Percentiles rank a stretch among this genome's conserved stretches.
phyloP scores from a whole-genome alignment of 768 basidiomycete genomes.

The Termitomyces sp. region DNA sequence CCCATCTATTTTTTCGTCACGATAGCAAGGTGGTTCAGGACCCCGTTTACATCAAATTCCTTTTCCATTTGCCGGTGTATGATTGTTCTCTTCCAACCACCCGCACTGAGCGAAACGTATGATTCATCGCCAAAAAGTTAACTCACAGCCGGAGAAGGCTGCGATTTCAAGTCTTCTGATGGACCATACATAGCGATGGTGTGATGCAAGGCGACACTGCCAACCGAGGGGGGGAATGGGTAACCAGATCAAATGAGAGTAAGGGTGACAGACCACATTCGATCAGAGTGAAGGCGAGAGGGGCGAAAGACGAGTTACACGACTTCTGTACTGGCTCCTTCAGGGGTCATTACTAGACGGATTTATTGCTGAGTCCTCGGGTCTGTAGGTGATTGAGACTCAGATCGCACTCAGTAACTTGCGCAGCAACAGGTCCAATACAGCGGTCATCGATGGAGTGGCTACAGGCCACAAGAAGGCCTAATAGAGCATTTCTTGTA shows the following conservation, averaged over 20 bases:
- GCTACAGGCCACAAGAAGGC: slow-evolving; percentile 10
- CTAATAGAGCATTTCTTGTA: not conserved
- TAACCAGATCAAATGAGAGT: slow-evolving; percentile 8
- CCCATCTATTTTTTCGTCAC: not conserved
- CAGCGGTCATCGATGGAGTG: not conserved
- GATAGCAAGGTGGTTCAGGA: too few species aligned
- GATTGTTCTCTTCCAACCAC: slow-evolving; percentile 10
- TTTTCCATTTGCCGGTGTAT: slow-evolving; percentile 5
- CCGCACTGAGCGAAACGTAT: slow-evolving; percentile 1
- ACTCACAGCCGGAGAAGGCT: not conserved
- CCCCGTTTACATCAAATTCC: not conserved
- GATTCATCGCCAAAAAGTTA: not conserved
- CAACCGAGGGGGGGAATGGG: not conserved
- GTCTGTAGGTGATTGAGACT: slow-evolving; percentile 1
- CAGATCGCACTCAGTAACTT: not conserved
- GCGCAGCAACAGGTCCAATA: slow-evolving; percentile 8
- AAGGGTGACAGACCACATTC: slow-evolving; percentile 4
- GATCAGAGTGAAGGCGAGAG: slow-evolving; percentile 1
- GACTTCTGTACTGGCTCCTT: slow-evolving; percentile 3
- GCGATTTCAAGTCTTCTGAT: not conserved
- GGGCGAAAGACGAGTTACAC: slow-evolving; percentile 3
- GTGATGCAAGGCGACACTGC: not conserved
- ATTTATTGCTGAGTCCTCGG: not conserved
- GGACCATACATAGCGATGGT: not conserved
- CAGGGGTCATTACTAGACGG: not conserved